Base-by-base conservation (phyloP, 1,139 yeast species). In the Blastobotrys illinoisensis region DNA sequence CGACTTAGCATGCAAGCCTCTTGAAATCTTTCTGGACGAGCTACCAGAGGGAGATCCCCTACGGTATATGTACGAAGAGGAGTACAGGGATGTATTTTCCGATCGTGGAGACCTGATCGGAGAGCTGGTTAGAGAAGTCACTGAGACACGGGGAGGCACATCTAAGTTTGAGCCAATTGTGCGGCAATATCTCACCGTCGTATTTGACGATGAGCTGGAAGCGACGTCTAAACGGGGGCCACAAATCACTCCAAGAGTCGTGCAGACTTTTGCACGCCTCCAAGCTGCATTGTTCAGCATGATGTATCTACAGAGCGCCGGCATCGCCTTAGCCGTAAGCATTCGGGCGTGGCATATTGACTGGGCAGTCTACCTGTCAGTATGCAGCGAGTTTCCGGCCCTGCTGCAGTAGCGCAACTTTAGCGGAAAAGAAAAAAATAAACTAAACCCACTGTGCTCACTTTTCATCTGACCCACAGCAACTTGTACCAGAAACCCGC, bases 211-310 rank as follows among this genome's bases (percentile, higher is more conserved):
- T 16, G 23, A 18, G n/a, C 40, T 6, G 2, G 16, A 19, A n/a
- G 13, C 44, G 23, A 7, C 23, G 23, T 21, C 23, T 21, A 19
- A 16, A 9, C 18, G 43, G 24, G 7, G n/a, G 20, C 23, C 21
- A 11, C 23, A 11, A 44, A 11, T 18, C 23, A 14, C 44, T 24
- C 21, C 40, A 14, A 13, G 19, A 21, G 20, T 24, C 18, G 28
- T 14, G 13, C 56, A 50, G 48, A 28, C 53, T 13, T 48, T 55
- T 36, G 53, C 60, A 16, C 49, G 49, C 18, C 23, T 53, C 43
- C 58, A 56, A 44, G 56, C 58, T 9, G 48, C 51, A 20, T 36
- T 58, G 3, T 56, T 52, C 40, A 49, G 54, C 28, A 44, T 56
- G 40, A 44, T 48, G 20, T 21, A 50, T 7, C 36, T 49, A 1